Evolutionary conservation across 2,329 filamentous ascomycete genomes (phyloP), one percentile per base, ranked within the genome.

Genomic region (Trichoderma sp.): DNA sequence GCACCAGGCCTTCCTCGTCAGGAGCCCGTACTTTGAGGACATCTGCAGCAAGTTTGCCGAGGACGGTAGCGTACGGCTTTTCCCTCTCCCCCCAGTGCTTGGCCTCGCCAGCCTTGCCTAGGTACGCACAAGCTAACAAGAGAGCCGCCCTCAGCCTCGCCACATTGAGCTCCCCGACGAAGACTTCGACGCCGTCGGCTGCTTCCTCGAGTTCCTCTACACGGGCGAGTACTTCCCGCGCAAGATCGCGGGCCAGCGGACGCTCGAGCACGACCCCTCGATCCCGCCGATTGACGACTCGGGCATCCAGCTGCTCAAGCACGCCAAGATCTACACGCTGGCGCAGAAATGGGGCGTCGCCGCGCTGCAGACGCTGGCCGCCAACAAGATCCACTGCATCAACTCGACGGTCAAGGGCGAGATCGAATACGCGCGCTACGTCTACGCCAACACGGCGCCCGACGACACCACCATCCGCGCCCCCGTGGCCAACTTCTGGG

Each of bases 401-500:
- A 90, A 93, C 74, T 92, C 90, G 51, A 96, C 91, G 0, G 92
- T 92, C 43, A 90, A 89, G 78, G 93, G 92, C 76, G 93, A 97
- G 81, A 93, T 97, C 73, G 87, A 89, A 28, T 97, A 97, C 77
- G 93, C 93, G 9, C 88, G 92, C 75, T 97, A 93, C 79, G 90
- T 96, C 39, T 97, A 97, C 81, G 87, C 86, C 67, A 87, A 92
- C 78, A 95, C 91, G 12, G 77, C 79, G 63, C 78, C 82, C 56
- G 86, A 90, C 67, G 92, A 96, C 77, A 80, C 78, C 14, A 86
- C 85, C 3, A 92, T 96, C 71, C 88, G 93, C 70, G 90, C 87
- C 69, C 92, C 93, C 1, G 88, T 97, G 58, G 92, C 91, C n/a
- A 90, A 89, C 63, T 96, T 96, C 81, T 97, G 93, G 93, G 92